A percentile compares a stretch with the other conserved stretches of the same genome.
Evolutionary conservation across 179 eudicot genomes (phyloP).

Genomic region (Vitellaria paradoxa): DNA sequence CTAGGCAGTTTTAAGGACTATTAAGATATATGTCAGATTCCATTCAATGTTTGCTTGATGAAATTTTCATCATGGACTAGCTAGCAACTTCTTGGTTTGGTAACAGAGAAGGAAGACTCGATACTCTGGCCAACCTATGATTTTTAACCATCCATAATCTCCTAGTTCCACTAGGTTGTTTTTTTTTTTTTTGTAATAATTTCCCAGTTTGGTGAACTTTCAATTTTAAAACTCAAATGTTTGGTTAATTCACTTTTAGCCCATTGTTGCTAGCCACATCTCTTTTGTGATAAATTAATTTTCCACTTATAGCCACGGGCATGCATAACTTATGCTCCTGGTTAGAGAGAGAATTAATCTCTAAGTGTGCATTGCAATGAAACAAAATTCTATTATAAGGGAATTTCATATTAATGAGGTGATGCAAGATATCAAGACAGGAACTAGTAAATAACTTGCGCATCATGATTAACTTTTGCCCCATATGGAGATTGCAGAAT

Average conservation of each 20-base stretch:
- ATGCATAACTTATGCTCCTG: background rate
- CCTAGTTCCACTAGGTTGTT: too few relatives aligned
- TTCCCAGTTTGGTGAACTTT: background rate
- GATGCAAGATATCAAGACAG: background rate
- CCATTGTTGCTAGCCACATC: background rate
- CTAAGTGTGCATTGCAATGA: background rate
- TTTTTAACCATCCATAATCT: background rate
- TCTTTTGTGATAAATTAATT: background rate
- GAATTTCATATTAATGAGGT: background rate
- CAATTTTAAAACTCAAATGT: background rate
- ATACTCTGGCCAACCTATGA: background rate
- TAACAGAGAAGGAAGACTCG: background rate
- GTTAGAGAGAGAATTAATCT: background rate
- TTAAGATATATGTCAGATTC: background rate
- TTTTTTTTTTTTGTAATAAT: too few relatives aligned
- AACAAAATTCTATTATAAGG: background rate
- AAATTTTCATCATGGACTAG: background rate
- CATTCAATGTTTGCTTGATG: background rate
- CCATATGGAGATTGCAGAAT: too few relatives aligned
- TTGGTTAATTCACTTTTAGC: background rate
- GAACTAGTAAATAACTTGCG: background rate
- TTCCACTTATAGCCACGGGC: background rate
- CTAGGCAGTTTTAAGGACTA: background rate
- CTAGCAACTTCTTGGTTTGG: background rate
- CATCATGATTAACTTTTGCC: too few relatives aligned